Evolutionary conservation across 305 asterid species (phyloP), one percentile per base, ranked within the genome.

Genomic region (Plantago coronopus): DNA sequence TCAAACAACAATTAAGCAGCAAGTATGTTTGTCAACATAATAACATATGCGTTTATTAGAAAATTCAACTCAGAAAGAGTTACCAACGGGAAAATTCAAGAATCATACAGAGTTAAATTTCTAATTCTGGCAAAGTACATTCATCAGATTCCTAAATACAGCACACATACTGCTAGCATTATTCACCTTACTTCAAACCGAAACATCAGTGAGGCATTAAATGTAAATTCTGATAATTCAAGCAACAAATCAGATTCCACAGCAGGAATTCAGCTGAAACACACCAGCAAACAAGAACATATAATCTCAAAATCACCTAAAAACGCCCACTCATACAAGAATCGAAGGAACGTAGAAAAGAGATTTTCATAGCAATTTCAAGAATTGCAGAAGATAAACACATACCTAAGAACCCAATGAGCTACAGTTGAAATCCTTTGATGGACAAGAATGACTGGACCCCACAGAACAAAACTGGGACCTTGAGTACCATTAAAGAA

Each of bases 401-500:
- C 57, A 58, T 68, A 73, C 79, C 79, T 64, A 49, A 64, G 45
- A 55, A 54, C 38, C 58, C 50, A 73, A 70, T 70, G 68, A 65
- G 66, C 64, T 54, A 64, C 55, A 65, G 63, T 67, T 63, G 59
- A 63, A 68, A 63, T 73, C 54, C 63, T 11, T 61, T 42, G 59
- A 53, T 53, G 23, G 20, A 69, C 74, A 74, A 68, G 70, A 67
- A 55, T 56, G 65, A 15, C 48, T 62, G 73, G 70, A 65, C 73
- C 73, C 78, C 75, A 68, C 40, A 31, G 9, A 20, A 63, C 42
- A 74, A 64, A 72, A 67, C 27, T 50, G 48, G 71, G 70, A 72
- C 65, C 74, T 60, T 75, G 65, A 17, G 31, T 37, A 72, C 74
- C 77, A 67, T 65, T 57, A 64, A 63, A 73, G 69, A 57, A 64